Evolutionary conservation across 2,329 filamentous ascomycete genomes (phyloP), one percentile per base, ranked within the genome.

Genomic region (Xylaria digitata): DNA sequence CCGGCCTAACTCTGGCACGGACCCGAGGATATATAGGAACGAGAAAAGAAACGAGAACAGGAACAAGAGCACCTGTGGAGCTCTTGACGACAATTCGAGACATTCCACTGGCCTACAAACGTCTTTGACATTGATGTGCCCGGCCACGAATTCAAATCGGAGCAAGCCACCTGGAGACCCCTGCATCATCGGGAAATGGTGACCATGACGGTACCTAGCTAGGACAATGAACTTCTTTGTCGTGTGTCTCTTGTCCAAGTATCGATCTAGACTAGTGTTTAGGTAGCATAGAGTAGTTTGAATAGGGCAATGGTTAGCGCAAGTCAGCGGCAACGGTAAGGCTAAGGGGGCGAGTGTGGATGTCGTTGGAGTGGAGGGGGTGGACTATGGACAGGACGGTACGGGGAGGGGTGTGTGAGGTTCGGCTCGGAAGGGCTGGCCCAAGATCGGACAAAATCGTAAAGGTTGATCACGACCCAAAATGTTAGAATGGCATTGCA

Each of bases 11-110:
- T 70, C 73, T 75, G 72, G 75, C 65, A 69, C 73, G 72, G 73
- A 70, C 71, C 77, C 77, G 77, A 79, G 77, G 74, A 77, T 79
- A 79, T 78, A 78, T 78, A 78, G 74, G 72, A 71, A 72, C 71
- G 70, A 70, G 57, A 69, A 56, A 46, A 40, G 46, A 40, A 17
- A 58, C 56, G 46, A 42, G 58, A 69, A 61, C 56, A 46, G 43
- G 45, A 15, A 56, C 61, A 17, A 43, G 65, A 70, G 65, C 66
- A 60, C 37, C 60, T 42, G 76, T 78, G 77, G 76, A 75, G 72
- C 71, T 63, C 66, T 69, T 70, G 71, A 73, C 73, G 70, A 64
- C 70, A 68, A 69, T 69, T 68, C 68, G 72, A 74, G 73, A 72
- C 74, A 78, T 77, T 60, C 74, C 70, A 78, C 75, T 77, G 76